phyloP scores from a whole-genome alignment of 2,329 filamentous ascomycete genomes.

The Chaetothyriales sp. region DNA sequence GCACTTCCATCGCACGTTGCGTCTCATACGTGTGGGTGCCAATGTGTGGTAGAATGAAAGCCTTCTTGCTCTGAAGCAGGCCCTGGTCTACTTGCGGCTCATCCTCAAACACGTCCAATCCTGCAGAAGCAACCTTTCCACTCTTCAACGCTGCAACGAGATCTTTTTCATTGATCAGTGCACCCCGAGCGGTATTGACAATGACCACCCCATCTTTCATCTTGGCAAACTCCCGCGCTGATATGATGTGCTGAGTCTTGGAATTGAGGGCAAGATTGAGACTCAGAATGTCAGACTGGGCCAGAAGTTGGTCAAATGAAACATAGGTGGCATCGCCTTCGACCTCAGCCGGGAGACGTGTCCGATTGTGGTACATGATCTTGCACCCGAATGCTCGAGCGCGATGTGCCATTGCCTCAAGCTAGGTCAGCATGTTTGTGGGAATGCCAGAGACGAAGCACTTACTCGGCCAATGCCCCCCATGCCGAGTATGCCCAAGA shows the following conservation, averaged over 20 bases:
- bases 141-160: constrained; percentile 32
- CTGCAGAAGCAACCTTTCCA: constrained; percentile 33
- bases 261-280: constrained; percentile 33
- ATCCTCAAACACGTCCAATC: constrained; percentile 35
- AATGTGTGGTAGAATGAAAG: constrained; percentile 47
- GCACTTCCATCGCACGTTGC: constrained; percentile 47
- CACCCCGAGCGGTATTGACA: constrained; percentile 33
- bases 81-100: constrained; percentile 36
- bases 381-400: constrained; percentile 35
- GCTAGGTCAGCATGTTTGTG: neutral
- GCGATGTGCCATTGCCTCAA: constrained; percentile 33
- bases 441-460: neutral
- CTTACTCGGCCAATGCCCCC: constrained; percentile 34
- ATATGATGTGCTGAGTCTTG: constrained; percentile 34
- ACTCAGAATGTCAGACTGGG: constrained; percentile 33
- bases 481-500: constrained; percentile 35
- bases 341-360: constrained; percentile 27
- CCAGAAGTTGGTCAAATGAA: constrained; percentile 33
- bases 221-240: constrained; percentile 30
- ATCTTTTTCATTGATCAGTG: constrained; percentile 34
- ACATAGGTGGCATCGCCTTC: constrained; percentile 32
- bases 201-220: constrained; percentile 34
- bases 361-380: constrained; percentile 35
- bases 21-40: constrained; percentile 48
- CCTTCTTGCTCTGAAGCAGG: constrained; percentile 29